phyloP scores from a whole-genome alignment of 345 rosid species.

The Isatis tinctoria region DNA sequence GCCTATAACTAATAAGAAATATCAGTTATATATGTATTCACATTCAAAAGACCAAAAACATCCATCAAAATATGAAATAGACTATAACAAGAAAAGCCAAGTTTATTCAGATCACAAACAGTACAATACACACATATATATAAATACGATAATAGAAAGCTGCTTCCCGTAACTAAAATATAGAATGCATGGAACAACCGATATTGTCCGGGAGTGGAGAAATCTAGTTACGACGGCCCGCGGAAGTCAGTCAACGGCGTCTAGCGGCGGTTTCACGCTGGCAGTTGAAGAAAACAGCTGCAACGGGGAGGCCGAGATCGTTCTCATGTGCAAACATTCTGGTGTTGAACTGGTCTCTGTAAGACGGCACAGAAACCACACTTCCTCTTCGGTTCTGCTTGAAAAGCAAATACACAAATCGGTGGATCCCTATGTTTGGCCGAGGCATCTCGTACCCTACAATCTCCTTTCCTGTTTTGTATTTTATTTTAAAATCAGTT shows the following conservation, averaged over 20 bases:
- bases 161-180: neutral
- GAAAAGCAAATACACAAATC: conserved; percentile 80
- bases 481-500: neutral
- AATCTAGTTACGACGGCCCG: neutral
- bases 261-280: conserved; percentile 98
- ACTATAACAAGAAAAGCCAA: neutral
- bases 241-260: conserved; percentile 46
- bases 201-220: neutral
- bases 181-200: conserved; percentile 10
- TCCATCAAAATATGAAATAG: neutral
- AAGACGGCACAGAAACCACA: conserved; percentile 42
- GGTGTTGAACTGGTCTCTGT: conserved; percentile 68
- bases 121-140: neutral
- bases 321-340: conserved; percentile 71
- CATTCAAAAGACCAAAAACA: neutral
- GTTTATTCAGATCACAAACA: conserved; percentile 22
- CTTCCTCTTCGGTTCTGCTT: conserved; percentile 67
- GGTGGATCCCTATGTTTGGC: conserved; percentile 95
- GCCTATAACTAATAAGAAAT: neutral
- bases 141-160: conserved; percentile 4
- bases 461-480: conserved; percentile 57
- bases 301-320: conserved; percentile 74
- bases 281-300: conserved; percentile 87
- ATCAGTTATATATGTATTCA: neutral
- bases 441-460: conserved; percentile 84